Evolutionary conservation across 176 grass and related monocot species (phyloP).

Genomic region (Dendrocalamus sinicus): DNA sequence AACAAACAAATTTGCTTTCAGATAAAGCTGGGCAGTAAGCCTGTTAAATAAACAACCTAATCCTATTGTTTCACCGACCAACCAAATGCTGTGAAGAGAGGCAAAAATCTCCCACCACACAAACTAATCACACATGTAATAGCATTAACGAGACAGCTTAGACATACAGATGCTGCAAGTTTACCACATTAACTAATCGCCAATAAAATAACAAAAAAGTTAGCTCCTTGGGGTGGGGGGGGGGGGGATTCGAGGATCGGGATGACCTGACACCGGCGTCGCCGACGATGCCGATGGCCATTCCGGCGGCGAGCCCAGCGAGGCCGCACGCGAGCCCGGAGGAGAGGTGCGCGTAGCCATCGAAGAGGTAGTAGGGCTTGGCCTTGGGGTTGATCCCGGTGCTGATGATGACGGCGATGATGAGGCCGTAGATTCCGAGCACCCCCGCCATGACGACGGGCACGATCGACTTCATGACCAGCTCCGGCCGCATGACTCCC

Average conservation of each 20-base stretch:
- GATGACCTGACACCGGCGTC: constrained; percentile 62
- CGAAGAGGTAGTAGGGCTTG: constrained; percentile 70
- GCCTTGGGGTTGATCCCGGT: constrained; percentile 75
- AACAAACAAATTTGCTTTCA: neutral
- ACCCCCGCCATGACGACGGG: constrained; percentile 71
- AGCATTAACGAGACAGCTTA: neutral
- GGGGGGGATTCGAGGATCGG: neutral
- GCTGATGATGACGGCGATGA: constrained; percentile 72
- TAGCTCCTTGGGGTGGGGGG: neutral
- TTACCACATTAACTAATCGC: neutral
- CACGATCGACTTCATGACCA: constrained; percentile 71
- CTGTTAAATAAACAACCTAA: neutral
- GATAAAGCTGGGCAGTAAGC: neutral
- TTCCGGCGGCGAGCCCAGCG: constrained; percentile 55
- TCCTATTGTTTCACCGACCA: neutral
- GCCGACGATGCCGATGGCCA: constrained; percentile 72
- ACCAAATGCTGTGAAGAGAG: neutral
- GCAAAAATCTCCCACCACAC: too few species aligned
- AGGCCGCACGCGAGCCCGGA: constrained; percentile 65
- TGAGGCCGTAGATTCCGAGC: constrained; percentile 68
- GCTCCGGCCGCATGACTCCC: constrained; percentile 72
- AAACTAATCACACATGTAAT: neutral
- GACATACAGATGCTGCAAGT: neutral
- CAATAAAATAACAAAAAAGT: neutral
- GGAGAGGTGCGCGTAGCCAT: constrained; percentile 67